Evolutionary conservation across 163 green algal species (phyloP).

Genomic region (Trebouxia gelatinosa): DNA sequence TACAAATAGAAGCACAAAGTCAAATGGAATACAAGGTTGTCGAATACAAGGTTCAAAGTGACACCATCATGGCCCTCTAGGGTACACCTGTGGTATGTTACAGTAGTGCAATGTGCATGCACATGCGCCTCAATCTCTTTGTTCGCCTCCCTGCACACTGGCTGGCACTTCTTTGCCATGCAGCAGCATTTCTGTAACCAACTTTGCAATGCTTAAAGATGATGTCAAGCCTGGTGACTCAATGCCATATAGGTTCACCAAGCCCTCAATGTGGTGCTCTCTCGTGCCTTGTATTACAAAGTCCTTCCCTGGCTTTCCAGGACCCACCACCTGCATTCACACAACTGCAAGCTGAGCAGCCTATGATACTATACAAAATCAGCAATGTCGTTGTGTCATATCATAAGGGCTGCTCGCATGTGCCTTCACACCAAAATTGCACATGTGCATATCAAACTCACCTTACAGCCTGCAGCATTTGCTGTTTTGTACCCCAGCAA

Average conservation of each 20-base stretch:
- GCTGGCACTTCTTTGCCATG: neutral
- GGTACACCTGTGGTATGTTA: neutral
- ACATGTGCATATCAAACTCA: conserved; percentile 28
- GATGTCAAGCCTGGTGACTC: conserved; percentile 88
- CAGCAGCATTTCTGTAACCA: conserved; percentile 30
- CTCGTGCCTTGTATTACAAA: conserved; percentile 63
- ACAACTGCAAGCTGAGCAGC: neutral
- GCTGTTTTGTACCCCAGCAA: conserved; percentile 81
- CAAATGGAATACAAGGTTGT: too few relatives aligned
- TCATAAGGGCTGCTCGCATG: neutral
- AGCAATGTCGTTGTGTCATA: neutral
- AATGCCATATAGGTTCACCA: conserved; percentile 85
- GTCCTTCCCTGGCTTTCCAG: conserved; percentile 60
- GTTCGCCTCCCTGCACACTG: conserved; percentile 8
- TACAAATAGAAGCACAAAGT: too few relatives aligned
- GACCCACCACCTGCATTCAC: conserved; percentile 44
- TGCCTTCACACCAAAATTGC: neutral
- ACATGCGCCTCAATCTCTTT: neutral
- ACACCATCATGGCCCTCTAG: too few relatives aligned
- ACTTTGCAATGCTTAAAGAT: conserved; percentile 71
- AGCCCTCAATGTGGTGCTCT: conserved; percentile 66
- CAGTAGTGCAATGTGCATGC: neutral
- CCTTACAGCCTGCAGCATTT: conserved; percentile 95
- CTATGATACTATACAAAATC: neutral
- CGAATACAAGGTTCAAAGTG: too few relatives aligned